Evolutionary conservation across 441 rosid genomes (phyloP).

Genomic region (Adansonia madagascariensis): DNA sequence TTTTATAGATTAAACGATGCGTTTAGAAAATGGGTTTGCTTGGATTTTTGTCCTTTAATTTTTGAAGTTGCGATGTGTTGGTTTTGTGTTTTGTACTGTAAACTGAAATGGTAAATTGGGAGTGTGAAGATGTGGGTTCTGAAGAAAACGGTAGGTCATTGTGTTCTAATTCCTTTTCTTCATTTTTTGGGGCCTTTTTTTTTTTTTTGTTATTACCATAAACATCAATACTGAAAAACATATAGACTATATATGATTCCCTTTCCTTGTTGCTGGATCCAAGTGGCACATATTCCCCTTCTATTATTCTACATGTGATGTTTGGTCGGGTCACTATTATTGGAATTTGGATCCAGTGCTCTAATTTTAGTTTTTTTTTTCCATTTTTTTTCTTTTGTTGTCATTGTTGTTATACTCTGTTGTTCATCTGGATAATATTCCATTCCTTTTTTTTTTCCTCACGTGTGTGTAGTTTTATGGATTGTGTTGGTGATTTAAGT

Average conservation of each 20-base stretch:
- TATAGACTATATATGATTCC: not conserved
- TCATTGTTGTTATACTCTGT: not conserved
- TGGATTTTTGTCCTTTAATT: conserved; percentile 12
- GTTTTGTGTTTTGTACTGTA: not conserved
- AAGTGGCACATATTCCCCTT: not conserved
- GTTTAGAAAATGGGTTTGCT: conserved; percentile 22
- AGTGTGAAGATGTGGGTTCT: conserved; percentile 9
- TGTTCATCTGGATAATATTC: not conserved
- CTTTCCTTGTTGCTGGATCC: conserved; percentile 24
- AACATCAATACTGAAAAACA: not conserved
- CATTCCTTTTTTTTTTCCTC: not conserved
- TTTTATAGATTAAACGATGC: not conserved
- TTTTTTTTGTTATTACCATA: not conserved
- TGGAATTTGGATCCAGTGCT: conserved; percentile 15
- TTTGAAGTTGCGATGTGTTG: not conserved
- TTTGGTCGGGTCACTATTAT: not conserved
- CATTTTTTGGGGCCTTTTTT: not conserved
- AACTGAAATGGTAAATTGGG: not conserved
- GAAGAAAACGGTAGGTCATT: not conserved
- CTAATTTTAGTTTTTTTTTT: conserved; percentile 8
- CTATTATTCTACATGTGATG: conserved; percentile 16
- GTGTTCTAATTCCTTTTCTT: not conserved
- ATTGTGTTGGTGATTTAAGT: conserved; percentile 3
- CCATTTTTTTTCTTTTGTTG: not conserved
- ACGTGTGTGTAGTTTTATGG: not conserved